Conservation (phyloP, 352 stramenopile genomes). For the Phytophthora rubi region DNA sequence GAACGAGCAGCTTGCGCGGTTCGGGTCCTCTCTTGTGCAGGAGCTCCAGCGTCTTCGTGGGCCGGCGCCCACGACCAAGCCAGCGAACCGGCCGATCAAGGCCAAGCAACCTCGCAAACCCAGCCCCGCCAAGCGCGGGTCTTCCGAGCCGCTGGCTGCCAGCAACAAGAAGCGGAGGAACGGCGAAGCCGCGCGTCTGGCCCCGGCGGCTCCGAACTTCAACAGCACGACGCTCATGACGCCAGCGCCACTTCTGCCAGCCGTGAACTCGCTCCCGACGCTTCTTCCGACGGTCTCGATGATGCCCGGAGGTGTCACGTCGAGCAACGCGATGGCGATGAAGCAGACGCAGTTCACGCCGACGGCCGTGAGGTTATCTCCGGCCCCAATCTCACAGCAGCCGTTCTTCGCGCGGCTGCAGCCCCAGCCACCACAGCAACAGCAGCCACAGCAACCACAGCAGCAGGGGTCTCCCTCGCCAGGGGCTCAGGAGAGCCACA, state of each 20-base stretch:
- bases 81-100: slow-evolving; percentile 18
- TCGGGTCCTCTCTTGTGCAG: slow-evolving; percentile 67
- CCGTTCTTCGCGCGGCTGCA: slow-evolving; percentile 58
- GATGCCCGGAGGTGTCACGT: slow-evolving; percentile 25
- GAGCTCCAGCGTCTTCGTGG: slow-evolving; percentile 47
- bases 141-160: slow-evolving; percentile 20
- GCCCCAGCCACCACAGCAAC: slow-evolving; percentile 18
- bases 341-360: slow-evolving; percentile 34
- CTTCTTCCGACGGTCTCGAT: slow-evolving; percentile 56
- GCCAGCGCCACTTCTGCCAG: slow-evolving; percentile 44
- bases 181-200: slow-evolving; percentile 28
- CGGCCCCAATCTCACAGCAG: slow-evolving; percentile 27
- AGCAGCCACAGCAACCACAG: neutral
- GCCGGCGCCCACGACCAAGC: slow-evolving; percentile 7
- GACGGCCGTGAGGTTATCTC: slow-evolving; percentile 30
- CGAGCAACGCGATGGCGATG: slow-evolving; percentile 23
- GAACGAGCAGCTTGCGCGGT: slow-evolving; percentile 56
- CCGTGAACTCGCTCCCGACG: slow-evolving; percentile 57
- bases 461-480: slow-evolving; percentile 13
- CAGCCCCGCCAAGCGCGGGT: slow-evolving; percentile 29
- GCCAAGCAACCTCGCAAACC: slow-evolving; percentile 29
- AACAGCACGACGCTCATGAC: slow-evolving; percentile 39
- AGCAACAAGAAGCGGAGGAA: slow-evolving; percentile 44
- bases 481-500: slow-evolving; percentile 50
- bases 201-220: slow-evolving; percentile 25